Evolutionary conservation across 2,329 filamentous ascomycete genomes (phyloP), one percentile per base, ranked within the genome.

Genomic region (Aspergillus novoparasiticus): DNA sequence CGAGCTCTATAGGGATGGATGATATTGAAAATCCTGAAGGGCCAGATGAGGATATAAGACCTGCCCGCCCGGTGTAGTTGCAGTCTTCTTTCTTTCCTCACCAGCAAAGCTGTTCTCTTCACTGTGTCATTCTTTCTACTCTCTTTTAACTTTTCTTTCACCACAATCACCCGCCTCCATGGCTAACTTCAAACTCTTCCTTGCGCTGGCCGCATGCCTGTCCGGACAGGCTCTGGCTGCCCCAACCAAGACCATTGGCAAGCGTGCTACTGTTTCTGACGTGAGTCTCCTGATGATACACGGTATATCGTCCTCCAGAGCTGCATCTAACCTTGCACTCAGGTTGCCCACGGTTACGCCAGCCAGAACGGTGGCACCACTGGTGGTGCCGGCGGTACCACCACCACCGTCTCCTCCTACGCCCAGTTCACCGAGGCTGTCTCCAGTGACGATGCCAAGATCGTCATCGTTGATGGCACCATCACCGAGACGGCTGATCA

Each of bases 381-480:
- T 6, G 86, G 85, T 59, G 85, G 86, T 58, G 76, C 80, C 28
- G 83, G 82, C n/a, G 85, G 85, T 56, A 78, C 82, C 2, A 85
- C 84, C 11, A 84, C 82, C 34, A 86, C 84, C 11, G 85, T 87
- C 59, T 82, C 82, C 23, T 81, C 79, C 6, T 82, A 86, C 41
- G 79, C 81, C 26, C 75, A 80, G 32, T 80, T 87, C 65, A 82
- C 80, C 5, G 75, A 80, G 1, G 85, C 85, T 3, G 84, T 84
- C 34, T 73, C 77, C 6, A 81, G 82, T 41, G 79, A 82, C 16
- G 79, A 75, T 2, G 74, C 80, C 8, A 77, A 78, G 60, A 80
- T 85, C 50, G 78, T 86, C 53, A 69, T 84, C 46, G 78, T 86
- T 55, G 74, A 74, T 39, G 83, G 83, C 4, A 66, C 77, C 16